These are phyloP conservation scores for Plasmopara viticola DNA, from an alignment of 352 stramenopile species.

Conservation along the genomic window DNA sequence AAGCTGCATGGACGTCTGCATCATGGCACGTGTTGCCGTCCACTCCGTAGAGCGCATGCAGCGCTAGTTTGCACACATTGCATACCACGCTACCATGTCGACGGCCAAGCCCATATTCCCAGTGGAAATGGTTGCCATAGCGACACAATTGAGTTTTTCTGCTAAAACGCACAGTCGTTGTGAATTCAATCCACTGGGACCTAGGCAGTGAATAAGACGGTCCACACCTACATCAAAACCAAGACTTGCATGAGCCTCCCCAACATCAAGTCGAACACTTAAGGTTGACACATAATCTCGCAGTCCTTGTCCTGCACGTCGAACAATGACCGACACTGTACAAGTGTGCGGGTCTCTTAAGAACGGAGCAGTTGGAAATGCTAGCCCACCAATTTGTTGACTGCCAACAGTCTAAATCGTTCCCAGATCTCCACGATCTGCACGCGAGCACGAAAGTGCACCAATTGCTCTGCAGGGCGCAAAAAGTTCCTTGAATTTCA, in stretches of 20 bases:
- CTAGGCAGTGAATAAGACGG: slow-evolving; percentile 55
- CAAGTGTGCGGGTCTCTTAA: no score
- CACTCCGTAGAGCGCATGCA: slow-evolving; percentile 43
- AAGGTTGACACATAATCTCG: slow-evolving; percentile 17
- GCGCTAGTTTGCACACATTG: slow-evolving; percentile 43
- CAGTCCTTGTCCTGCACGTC: slow-evolving; percentile 19
- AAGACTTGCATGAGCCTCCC: slow-evolving; percentile 31
- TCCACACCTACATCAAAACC: slow-evolving; percentile 45
- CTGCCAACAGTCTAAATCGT: slow-evolving; percentile 22
- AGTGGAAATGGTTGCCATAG: slow-evolving; percentile 60
- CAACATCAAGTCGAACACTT: slow-evolving; percentile 17
- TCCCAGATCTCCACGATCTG: slow-evolving; percentile 38
- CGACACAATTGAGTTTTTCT: slow-evolving; percentile 45
- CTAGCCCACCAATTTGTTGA: slow-evolving; percentile 29
- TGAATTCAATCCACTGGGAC: slow-evolving; percentile 29
- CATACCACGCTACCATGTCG: slow-evolving; percentile 29
- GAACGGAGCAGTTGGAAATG: slow-evolving; percentile 26
- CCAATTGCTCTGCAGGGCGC: slow-evolving; percentile 24
- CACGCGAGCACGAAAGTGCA: slow-evolving; percentile 32
- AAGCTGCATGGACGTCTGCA: slow-evolving; percentile 31
- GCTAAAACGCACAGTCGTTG: no score
- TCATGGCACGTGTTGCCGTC: slow-evolving; percentile 39
- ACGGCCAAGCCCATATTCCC: slow-evolving; percentile 45
- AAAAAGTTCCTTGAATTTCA: slow-evolving; percentile 25
- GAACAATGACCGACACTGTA: slow-evolving; percentile 24